Conservation (phyloP, 371 early-diverging fungal species). For the Mortierella sp. region DNA sequence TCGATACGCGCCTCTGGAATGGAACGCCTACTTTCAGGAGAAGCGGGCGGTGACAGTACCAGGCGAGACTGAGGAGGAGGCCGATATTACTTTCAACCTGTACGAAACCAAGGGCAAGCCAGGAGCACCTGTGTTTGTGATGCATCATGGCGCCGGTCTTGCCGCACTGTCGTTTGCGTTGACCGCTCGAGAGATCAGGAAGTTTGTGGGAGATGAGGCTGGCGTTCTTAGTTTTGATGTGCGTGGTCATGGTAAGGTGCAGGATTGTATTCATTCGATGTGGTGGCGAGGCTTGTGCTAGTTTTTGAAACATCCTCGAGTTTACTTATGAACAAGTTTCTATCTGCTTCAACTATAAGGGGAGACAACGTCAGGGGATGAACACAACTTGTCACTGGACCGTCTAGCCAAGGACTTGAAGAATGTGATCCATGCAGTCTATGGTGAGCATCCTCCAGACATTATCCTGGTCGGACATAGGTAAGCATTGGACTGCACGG, state of each 20-base stretch:
- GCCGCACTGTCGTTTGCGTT: conserved; percentile 85
- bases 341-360: conserved; percentile 55
- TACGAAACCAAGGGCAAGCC: conserved; percentile 60
- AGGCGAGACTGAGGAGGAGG: conserved; percentile 33
- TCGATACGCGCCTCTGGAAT: conserved; percentile 57
- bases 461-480: conserved; percentile 86
- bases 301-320: not conserved
- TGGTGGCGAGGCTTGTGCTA: not conserved
- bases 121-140: conserved; percentile 77
- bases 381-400: conserved; percentile 71
- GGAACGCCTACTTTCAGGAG: conserved; percentile 61
- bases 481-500: conserved; percentile 55
- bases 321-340: not conserved
- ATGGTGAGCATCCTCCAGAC: conserved; percentile 61
- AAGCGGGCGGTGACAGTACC: conserved; percentile 31
- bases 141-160: conserved; percentile 94
- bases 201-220: conserved; percentile 60
- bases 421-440: conserved; percentile 60
- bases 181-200: conserved; percentile 65
- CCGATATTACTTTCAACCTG: conserved; percentile 60
- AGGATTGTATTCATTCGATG: not conserved
- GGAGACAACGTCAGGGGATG: conserved; percentile 62
- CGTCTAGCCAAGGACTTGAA: conserved; percentile 71
- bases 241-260: conserved; percentile 84
- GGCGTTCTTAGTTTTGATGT: conserved; percentile 80